Conservation (phyloP, 176 grass and related monocot genomes). For the Avena sativa region DNA sequence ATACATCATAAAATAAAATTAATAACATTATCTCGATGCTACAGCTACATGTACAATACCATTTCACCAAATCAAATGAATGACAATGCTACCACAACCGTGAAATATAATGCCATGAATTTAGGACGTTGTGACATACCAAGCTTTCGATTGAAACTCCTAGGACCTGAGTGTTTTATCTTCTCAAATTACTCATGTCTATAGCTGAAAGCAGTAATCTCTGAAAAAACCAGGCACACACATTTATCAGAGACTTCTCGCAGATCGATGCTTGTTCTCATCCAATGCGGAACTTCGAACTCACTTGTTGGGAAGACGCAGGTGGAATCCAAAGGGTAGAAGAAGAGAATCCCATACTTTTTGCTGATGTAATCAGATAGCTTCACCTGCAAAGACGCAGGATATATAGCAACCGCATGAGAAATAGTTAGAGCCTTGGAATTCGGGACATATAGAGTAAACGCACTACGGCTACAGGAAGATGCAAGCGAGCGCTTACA, state of each 20-base stretch:
- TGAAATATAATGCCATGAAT: not conserved
- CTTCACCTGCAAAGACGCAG: constrained; percentile 57
- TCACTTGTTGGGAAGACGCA: constrained; percentile 68
- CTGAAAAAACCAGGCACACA: constrained; percentile 36
- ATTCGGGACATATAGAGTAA: not conserved
- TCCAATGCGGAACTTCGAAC: not conserved
- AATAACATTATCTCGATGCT: not conserved
- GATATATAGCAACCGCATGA: not conserved
- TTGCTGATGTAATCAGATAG: constrained; percentile 73
- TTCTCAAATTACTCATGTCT: constrained; percentile 64
- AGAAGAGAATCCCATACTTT: constrained; percentile 78
- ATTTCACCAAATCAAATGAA: constrained; percentile 13
- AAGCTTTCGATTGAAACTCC: constrained; percentile 70
- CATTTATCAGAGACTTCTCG: not conserved
- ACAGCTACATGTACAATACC: not conserved
- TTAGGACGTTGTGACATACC: constrained; percentile 46
- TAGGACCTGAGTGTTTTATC: constrained; percentile 74
- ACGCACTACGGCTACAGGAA: not conserved
- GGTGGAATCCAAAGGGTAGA: constrained; percentile 76
- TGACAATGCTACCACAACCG: not conserved
- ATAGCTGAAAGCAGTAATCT: constrained; percentile 78
- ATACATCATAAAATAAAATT: not conserved
- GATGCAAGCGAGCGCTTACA: constrained; percentile 29
- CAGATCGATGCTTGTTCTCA: not conserved
- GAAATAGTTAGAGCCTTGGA: not conserved